A percentile compares a stretch with the other conserved stretches of the same genome.
phyloP scores from a whole-genome alignment of 2,329 filamentous ascomycete genomes.

The Hyphodiscus sp. region DNA sequence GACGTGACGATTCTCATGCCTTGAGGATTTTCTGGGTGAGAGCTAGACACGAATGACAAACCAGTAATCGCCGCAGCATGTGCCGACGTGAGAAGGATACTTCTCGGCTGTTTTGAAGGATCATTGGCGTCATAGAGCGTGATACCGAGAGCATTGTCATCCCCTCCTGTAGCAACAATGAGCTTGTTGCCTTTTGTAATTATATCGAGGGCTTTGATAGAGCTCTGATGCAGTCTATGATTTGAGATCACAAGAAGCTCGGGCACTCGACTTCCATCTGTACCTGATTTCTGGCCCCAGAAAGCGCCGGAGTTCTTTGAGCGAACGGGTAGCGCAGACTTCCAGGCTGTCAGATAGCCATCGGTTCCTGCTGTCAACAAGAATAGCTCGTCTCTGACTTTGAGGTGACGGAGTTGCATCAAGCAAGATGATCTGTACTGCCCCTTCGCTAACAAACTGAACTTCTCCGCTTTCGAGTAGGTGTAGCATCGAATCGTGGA shows the following conservation, averaged over 20 bases:
- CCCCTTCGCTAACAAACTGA: constrained; percentile 45
- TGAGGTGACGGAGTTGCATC: constrained; percentile 48
- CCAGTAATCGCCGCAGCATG: constrained; percentile 70
- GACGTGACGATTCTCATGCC: constrained; percentile 35
- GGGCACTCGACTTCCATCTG: not conserved
- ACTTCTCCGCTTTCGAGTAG: constrained; percentile 36
- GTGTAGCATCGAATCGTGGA: constrained; percentile 62
- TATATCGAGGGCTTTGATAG: constrained; percentile 62
- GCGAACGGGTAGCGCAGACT: not conserved
- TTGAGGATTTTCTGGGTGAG: constrained; percentile 16
- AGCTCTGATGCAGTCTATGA: constrained; percentile 66
- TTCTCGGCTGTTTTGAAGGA: not conserved
- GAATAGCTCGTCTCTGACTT: constrained; percentile 27
- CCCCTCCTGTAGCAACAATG: constrained; percentile 69
- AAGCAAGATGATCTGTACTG: constrained; percentile 69
- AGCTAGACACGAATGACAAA: constrained; percentile 30
- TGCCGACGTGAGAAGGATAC: constrained; percentile 44
- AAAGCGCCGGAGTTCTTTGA: too few species aligned
- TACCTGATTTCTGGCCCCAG: too few species aligned
- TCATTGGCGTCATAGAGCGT: constrained; percentile 33
- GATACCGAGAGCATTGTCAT: constrained; percentile 75
- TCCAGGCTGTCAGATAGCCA: constrained; percentile 64
- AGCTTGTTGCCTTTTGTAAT: constrained; percentile 21
- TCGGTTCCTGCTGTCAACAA: constrained; percentile 74
- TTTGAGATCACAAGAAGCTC: constrained; percentile 12